Percentiles rank a stretch among this genome's conserved stretches.
These are phyloP conservation scores for Cerrena zonata DNA, from an alignment of 1,284 basidiomycete species.

Conservation along the genomic window DNA sequence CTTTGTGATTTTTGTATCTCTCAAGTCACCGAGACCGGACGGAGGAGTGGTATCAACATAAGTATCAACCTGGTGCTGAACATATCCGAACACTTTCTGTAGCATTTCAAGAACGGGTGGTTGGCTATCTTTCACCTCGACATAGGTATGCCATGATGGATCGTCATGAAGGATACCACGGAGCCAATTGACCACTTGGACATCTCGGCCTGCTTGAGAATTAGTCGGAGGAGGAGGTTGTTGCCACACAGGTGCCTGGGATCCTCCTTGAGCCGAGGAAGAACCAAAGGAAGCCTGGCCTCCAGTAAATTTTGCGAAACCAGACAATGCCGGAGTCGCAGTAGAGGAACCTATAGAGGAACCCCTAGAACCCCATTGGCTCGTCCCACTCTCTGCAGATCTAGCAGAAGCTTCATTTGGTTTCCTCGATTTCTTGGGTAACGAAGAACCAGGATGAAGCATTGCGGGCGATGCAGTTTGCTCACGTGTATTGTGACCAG, in stretches of 20 bases:
- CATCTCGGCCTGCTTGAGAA: slow-evolving; percentile 11
- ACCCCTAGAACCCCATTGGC: neutral
- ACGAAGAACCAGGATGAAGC: slow-evolving; percentile 12
- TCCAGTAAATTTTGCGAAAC: neutral
- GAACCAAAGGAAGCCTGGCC: neutral
- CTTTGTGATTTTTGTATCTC: slow-evolving; percentile 19
- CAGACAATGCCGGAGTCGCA: neutral
- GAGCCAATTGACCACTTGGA: slow-evolving; percentile 21
- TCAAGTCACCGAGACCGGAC: slow-evolving; percentile 17
- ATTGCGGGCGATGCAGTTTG: neutral
- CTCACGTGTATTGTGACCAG: neutral
- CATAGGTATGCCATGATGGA: slow-evolving; percentile 22
- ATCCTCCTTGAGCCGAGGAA: neutral
- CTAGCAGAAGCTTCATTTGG: slow-evolving; percentile 1
- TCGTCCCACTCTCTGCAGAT: neutral
- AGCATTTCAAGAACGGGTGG: slow-evolving; percentile 23
- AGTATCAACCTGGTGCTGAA: slow-evolving; percentile 23
- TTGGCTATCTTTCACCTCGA: slow-evolving; percentile 13
- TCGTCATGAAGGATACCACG: slow-evolving; percentile 18
- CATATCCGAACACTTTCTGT: slow-evolving; percentile 24
- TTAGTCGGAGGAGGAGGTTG: slow-evolving; percentile 12
- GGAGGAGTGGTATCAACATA: slow-evolving; percentile 20
- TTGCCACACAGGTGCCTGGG: neutral
- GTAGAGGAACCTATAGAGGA: slow-evolving; percentile 1
- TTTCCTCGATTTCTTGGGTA: slow-evolving; percentile 18